A percentile compares a stretch with the other conserved stretches of the same genome.
These are phyloP conservation scores for Aureobasidium uvarum DNA, from an alignment of 2,329 filamentous ascomycete species.

Conservation along the genomic window DNA sequence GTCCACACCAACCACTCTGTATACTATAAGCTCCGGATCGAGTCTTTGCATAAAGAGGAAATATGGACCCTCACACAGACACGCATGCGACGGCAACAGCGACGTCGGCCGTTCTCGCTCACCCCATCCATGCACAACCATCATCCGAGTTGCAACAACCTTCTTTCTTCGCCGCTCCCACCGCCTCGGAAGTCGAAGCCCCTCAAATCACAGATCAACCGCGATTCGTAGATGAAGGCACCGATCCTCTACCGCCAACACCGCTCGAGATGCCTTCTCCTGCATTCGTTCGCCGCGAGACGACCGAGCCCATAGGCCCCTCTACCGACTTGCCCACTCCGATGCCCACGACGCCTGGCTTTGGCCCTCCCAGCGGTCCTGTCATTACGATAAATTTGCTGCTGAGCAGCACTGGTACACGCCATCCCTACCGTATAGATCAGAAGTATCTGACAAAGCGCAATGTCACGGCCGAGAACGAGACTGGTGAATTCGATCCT, in stretches of 20 bases:
- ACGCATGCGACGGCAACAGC: slow-evolving; percentile 3
- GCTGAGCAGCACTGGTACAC: slow-evolving; percentile 68
- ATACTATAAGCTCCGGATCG: not conserved
- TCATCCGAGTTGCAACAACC: not conserved
- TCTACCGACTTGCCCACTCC: slow-evolving; percentile 46
- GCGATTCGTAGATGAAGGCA: slow-evolving; percentile 1
- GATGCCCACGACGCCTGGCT: slow-evolving; percentile 35
- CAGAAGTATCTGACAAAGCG: slow-evolving; percentile 80
- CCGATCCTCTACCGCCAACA: slow-evolving; percentile 17
- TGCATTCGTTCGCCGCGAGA: slow-evolving; percentile 41
- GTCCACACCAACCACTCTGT: not conserved
- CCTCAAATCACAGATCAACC: not conserved
- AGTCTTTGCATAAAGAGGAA: not conserved
- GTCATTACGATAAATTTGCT: slow-evolving; percentile 76
- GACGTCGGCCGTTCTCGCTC: not conserved
- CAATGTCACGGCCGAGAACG: slow-evolving; percentile 72
- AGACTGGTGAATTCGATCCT: slow-evolving; percentile 64
- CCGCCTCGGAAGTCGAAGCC: not conserved
- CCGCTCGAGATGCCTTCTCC: slow-evolving; percentile 27
- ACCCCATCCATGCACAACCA: not conserved
- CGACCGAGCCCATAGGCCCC: slow-evolving; percentile 48
- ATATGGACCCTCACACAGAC: not conserved
- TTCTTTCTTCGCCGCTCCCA: not conserved
- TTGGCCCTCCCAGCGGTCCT: slow-evolving; percentile 43
- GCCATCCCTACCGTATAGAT: slow-evolving; percentile 88